Conservation (phyloP, 192 early-diverging fungal genomes). For the Dissophora globulifera region DNA sequence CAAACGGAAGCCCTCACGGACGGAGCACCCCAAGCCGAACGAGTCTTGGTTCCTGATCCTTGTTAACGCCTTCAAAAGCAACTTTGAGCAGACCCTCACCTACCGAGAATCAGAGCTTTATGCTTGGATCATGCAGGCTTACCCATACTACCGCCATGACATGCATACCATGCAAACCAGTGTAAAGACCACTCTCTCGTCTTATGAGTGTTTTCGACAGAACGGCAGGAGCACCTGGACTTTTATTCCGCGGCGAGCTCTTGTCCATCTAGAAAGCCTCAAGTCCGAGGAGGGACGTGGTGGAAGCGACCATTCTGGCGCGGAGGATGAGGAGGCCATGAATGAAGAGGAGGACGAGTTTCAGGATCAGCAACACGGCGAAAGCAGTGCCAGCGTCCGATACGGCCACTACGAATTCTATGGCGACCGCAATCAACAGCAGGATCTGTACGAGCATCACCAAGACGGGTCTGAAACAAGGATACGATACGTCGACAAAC, state of each 20-base stretch:
- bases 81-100: conserved; percentile 58
- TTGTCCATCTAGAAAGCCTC: conserved; percentile 42
- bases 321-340: conserved; percentile 32
- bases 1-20: conserved; percentile 18
- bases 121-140: conserved; percentile 54
- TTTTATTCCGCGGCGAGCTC: conserved; percentile 35
- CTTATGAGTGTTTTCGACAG: conserved; percentile 54
- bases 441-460: not conserved
- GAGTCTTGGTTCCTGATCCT: conserved; percentile 57
- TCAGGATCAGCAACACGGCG: conserved; percentile 10
- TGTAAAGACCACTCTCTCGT: conserved; percentile 49
- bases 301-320: conserved; percentile 15
- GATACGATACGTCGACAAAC: conserved; percentile 46
- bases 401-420: conserved; percentile 6
- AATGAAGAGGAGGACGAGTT: conserved; percentile 34
- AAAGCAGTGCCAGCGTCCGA: not conserved
- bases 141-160: conserved; percentile 55
- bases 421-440: conserved; percentile 8
- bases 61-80: conserved; percentile 56
- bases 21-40: conserved; percentile 48
- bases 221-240: conserved; percentile 51
- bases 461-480: conserved; percentile 28
- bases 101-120: conserved; percentile 55
- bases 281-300: conserved; percentile 39
- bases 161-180: conserved; percentile 52